Percentiles rank a stretch among this genome's conserved stretches.
These are phyloP conservation scores for Macaranga tanarius DNA, from an alignment of 441 rosid genomes.

Conservation along the genomic window DNA sequence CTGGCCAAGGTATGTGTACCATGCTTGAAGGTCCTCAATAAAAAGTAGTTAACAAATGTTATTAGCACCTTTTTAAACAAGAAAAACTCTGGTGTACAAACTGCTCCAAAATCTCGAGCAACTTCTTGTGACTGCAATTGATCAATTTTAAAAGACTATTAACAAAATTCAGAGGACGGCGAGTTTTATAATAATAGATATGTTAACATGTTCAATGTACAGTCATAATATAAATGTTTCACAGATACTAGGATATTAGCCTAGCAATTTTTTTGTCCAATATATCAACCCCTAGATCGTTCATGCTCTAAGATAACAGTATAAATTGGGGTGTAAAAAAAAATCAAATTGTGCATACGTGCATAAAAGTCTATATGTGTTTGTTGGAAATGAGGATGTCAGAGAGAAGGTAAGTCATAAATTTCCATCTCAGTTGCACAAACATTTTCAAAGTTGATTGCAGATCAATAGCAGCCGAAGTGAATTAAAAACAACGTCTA, in stretches of 20 bases:
- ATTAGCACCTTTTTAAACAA: conserved; percentile 69
- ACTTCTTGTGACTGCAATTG: conserved; percentile 70
- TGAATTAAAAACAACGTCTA: not conserved
- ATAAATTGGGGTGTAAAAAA: not conserved
- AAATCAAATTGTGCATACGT: not conserved
- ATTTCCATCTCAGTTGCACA: not conserved
- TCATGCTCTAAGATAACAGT: not conserved
- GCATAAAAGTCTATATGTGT: too few relatives aligned
- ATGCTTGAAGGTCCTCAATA: not conserved
- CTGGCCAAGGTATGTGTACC: not conserved
- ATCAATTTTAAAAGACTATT: not conserved
- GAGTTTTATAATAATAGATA: not conserved
- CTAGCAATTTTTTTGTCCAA: not conserved
- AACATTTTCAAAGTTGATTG: not conserved
- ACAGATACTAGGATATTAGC: not conserved
- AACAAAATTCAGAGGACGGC: not conserved
- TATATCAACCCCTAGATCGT: not conserved
- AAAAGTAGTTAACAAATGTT: conserved; percentile 6
- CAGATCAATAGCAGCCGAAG: not conserved
- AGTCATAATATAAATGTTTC: not conserved
- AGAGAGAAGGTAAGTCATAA: not conserved
- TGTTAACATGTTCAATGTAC: not conserved
- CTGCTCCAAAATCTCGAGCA: conserved; percentile 75
- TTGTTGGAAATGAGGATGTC: not conserved
- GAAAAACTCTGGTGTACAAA: conserved; percentile 87